Evolutionary conservation across 2,329 filamentous ascomycete genomes (phyloP).

Genomic region (Claviceps paspali): DNA sequence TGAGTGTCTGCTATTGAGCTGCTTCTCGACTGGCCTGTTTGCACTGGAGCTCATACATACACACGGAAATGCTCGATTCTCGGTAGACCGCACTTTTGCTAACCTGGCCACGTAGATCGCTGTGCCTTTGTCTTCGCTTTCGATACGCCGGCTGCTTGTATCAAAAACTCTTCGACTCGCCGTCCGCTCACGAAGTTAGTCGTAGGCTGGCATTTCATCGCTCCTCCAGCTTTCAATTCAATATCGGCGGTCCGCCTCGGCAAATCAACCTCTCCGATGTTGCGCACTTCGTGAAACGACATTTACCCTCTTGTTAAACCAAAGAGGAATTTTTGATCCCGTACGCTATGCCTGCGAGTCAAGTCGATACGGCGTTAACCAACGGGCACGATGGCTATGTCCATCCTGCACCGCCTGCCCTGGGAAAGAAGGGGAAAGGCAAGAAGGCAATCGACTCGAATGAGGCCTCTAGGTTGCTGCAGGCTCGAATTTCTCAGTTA

Average conservation of each 20-base stretch:
- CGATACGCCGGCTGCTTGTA: neutral
- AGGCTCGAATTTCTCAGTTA: slow-evolving; percentile 86
- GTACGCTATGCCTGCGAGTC: slow-evolving; percentile 24
- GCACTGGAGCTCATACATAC: neutral
- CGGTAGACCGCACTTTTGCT: slow-evolving; percentile 3
- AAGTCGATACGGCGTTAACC: slow-evolving; percentile 25
- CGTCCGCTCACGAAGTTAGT: neutral
- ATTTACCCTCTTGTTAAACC: slow-evolving; percentile 5
- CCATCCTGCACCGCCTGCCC: slow-evolving; percentile 26
- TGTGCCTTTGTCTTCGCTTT: neutral
- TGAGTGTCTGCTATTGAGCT: neutral
- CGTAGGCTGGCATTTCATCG: neutral
- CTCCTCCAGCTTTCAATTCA: neutral
- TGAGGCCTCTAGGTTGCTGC: slow-evolving; percentile 81
- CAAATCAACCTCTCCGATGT: neutral
- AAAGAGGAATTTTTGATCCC: slow-evolving; percentile 7
- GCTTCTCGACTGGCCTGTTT: neutral
- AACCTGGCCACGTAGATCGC: slow-evolving; percentile 5
- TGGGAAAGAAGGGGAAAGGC: slow-evolving; percentile 61
- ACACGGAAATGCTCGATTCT: neutral
- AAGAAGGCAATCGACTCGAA: slow-evolving; percentile 76
- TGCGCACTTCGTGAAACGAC: slow-evolving; percentile 6
- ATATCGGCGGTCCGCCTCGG: neutral
- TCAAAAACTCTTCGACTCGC: neutral
- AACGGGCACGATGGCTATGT: slow-evolving; percentile 27